phyloP scores from a whole-genome alignment of 345 rosid genomes.

The Cardamine resedifolia region DNA sequence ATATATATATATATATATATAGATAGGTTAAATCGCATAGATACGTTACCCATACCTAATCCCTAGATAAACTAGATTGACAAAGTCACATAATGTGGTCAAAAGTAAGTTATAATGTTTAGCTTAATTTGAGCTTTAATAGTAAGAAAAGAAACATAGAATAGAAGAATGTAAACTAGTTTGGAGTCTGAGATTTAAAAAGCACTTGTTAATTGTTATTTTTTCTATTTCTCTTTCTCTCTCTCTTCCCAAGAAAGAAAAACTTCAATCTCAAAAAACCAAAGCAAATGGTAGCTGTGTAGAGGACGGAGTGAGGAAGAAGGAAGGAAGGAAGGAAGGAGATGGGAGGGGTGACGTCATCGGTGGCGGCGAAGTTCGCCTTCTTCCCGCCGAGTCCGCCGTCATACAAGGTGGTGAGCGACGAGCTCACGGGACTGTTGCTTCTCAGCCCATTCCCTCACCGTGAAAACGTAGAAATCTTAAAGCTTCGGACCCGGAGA shows the following conservation, averaged over 20 bases:
- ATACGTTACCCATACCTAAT: too few species aligned
- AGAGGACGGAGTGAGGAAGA: conserved; percentile 5
- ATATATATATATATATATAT: too few species aligned
- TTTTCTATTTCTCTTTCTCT: not conserved
- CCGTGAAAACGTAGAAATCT: conserved; percentile 88
- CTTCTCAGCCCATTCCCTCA: conserved; percentile 80
- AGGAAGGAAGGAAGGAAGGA: conserved; percentile 5
- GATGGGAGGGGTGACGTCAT: conserved; percentile 96
- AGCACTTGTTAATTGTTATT: too few species aligned
- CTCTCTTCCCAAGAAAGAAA: conserved; percentile 32
- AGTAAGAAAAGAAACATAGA: too few species aligned
- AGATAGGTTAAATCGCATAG: too few species aligned
- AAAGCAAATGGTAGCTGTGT: conserved; percentile 11
- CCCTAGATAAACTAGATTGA: too few species aligned
- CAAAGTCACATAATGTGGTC: too few species aligned
- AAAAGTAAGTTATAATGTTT: too few species aligned
- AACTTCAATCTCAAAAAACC: conserved; percentile 34
- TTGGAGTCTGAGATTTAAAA: too few species aligned
- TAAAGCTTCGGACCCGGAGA: conserved; percentile 69
- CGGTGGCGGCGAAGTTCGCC: conserved; percentile 97
- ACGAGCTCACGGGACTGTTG: conserved; percentile 71
- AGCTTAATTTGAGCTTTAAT: too few species aligned
- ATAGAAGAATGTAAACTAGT: too few species aligned
- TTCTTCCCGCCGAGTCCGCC: conserved; percentile 97
- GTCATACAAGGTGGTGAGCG: conserved; percentile 73